A percentile compares a stretch with the other conserved stretches of the same genome.
Conservation (phyloP, 306 rosid genomes). For the Castanopsis chinensis region DNA sequence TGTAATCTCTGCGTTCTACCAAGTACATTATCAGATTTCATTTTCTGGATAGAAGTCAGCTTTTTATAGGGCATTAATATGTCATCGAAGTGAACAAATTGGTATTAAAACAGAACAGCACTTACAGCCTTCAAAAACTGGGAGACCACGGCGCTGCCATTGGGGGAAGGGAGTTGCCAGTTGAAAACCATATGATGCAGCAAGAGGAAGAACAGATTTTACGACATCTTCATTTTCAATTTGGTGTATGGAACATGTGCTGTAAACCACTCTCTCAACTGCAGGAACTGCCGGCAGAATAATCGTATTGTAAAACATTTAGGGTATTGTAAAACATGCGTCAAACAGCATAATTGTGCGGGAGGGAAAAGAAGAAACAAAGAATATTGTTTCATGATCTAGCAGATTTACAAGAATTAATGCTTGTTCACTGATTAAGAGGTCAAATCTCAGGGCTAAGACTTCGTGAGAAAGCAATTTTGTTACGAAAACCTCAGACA, state of each 20-base stretch:
- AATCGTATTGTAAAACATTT: not conserved
- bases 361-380: not conserved
- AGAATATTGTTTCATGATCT: not conserved
- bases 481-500: not conserved
- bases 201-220: constrained; percentile 59
- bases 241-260: constrained; percentile 86
- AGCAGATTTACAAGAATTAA: not conserved
- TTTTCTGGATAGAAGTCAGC: not conserved
- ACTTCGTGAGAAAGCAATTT: not conserved
- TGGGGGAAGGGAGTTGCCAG: constrained; percentile 52
- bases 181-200: constrained; percentile 61
- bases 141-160: constrained; percentile 73
- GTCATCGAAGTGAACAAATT: not conserved
- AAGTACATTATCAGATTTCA: not conserved
- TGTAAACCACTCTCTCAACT: constrained; percentile 68
- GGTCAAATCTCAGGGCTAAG: not conserved
- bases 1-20: not conserved
- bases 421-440: not conserved
- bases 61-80: not conserved
- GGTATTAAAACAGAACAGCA: not conserved
- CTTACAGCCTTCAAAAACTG: constrained; percentile 67
- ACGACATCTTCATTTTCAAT: constrained; percentile 79
- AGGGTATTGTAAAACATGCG: not conserved
- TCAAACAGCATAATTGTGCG: not conserved
- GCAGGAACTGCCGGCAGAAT: constrained; percentile 64